A percentile compares a stretch with the other conserved stretches of the same genome.
Evolutionary conservation across 2,329 filamentous ascomycete genomes (phyloP).

Genomic region (Cladosporium austrohemisphaericum): DNA sequence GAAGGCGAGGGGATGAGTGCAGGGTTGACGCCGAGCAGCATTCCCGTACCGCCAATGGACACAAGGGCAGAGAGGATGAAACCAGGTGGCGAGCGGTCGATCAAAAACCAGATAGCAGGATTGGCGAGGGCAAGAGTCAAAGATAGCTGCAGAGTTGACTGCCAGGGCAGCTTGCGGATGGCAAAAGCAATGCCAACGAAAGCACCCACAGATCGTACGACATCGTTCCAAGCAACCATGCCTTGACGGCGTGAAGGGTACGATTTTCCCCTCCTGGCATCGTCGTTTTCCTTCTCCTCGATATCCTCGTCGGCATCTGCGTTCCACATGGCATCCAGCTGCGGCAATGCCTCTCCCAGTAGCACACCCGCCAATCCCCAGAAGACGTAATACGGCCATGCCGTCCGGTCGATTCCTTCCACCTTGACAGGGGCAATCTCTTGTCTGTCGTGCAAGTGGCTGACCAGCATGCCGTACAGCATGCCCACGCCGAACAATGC

Average conservation of each 20-base stretch:
- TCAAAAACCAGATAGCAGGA: constrained; percentile 90
- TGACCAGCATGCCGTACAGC: constrained; percentile 76
- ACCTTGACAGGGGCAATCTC: constrained; percentile 61
- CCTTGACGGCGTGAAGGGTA: constrained; percentile 14
- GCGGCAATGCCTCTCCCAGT: constrained; percentile 76
- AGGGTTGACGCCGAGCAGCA: constrained; percentile 72
- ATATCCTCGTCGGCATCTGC: constrained; percentile 40
- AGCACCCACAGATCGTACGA: constrained; percentile 65
- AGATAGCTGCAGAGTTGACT: constrained; percentile 90
- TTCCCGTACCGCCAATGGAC: constrained; percentile 67
- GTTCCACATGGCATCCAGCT: constrained; percentile 75
- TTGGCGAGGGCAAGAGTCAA: constrained; percentile 86
- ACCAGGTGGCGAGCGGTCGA: constrained; percentile 83
- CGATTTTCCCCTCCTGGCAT: constrained; percentile 15
- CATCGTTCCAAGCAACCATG: constrained; percentile 60
- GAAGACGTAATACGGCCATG: constrained; percentile 66
- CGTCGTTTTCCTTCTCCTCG: constrained; percentile 17
- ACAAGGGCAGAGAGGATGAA: constrained; percentile 74
- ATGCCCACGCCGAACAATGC: constrained; percentile 76
- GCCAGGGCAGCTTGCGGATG: constrained; percentile 88
- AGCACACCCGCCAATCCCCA: constrained; percentile 80
- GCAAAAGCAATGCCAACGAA: constrained; percentile 73
- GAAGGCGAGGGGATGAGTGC: constrained; percentile 70
- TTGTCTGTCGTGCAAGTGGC: constrained; percentile 69
- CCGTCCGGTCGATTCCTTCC: constrained; percentile 51